Evolutionary conservation across 495 filamentous ascomycete species (phyloP).

Genomic region (Oleoguttula mirabilis): DNA sequence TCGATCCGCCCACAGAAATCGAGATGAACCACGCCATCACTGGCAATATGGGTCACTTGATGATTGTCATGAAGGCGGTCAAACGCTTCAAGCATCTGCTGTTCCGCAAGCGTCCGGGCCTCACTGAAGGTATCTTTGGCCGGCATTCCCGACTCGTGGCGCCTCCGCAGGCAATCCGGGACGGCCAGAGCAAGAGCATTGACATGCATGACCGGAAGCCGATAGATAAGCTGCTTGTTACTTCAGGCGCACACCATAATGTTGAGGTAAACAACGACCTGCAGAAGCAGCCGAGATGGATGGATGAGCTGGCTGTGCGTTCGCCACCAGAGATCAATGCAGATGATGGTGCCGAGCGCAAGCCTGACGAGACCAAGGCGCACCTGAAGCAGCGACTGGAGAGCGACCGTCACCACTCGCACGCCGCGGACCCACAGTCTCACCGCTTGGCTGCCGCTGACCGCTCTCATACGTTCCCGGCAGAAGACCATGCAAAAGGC

Average conservation of each 20-base stretch:
- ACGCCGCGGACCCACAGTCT: background rate
- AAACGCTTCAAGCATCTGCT: constrained; percentile 64
- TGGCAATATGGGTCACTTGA: constrained; percentile 64
- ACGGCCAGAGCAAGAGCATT: constrained; percentile 33
- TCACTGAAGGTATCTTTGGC: constrained; percentile 47
- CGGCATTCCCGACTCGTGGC: constrained; percentile 44
- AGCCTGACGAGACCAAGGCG: constrained; percentile 2
- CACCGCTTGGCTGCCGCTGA: background rate
- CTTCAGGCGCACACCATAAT: constrained; percentile 39
- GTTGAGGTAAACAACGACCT: constrained; percentile 22
- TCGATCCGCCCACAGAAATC: constrained; percentile 72
- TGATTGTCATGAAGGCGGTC: constrained; percentile 87
- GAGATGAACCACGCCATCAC: constrained; percentile 90
- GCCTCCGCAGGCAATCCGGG: constrained; percentile 44
- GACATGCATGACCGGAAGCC: constrained; percentile 41
- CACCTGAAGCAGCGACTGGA: constrained; percentile 8
- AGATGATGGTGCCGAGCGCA: background rate
- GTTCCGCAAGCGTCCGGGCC: constrained; percentile 34
- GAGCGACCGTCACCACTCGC: background rate
- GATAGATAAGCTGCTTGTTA: constrained; percentile 37
- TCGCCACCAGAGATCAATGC: background rate
- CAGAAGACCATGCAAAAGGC: constrained; percentile 37
- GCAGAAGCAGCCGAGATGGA: constrained; percentile 20
- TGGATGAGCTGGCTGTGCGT: constrained; percentile 14
- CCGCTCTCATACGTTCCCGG: constrained; percentile 4